Conservation (phyloP, 2,329 filamentous ascomycete genomes). For the Fragosphaeria purpurea region DNA sequence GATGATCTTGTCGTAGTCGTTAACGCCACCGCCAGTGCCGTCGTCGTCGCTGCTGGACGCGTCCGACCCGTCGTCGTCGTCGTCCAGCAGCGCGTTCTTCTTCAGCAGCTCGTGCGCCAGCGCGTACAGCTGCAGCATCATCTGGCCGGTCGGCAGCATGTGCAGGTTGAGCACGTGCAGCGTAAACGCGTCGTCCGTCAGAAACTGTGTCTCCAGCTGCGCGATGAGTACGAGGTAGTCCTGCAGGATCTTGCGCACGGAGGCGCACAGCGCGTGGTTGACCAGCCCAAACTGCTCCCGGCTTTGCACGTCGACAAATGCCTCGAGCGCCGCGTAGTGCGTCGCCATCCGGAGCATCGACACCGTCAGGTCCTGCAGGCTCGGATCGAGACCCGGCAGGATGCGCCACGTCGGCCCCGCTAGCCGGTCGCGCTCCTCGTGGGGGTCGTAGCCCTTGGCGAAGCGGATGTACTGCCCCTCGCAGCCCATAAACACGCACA, state of each 20-base stretch:
- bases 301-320: constrained; percentile 90
- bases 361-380: constrained; percentile 72
- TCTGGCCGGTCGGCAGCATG: constrained; percentile 79
- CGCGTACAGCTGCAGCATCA: constrained; percentile 82
- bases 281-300: constrained; percentile 87
- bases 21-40: constrained; percentile 62
- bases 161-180: constrained; percentile 89
- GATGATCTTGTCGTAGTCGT: constrained; percentile 87
- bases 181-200: constrained; percentile 83
- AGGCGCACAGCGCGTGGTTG: constrained; percentile 92
- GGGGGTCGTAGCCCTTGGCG: constrained; percentile 69
- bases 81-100: constrained; percentile 78
- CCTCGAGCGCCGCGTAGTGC: constrained; percentile 82
- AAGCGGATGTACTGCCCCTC: constrained; percentile 97
- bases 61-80: constrained; percentile 59
- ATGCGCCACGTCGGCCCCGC: constrained; percentile 74
- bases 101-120: constrained; percentile 80
- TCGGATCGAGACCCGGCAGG: constrained; percentile 76
- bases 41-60: constrained; percentile 63
- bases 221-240: constrained; percentile 90
- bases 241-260: constrained; percentile 80
- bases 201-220: constrained; percentile 84
- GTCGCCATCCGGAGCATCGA: constrained; percentile 92
- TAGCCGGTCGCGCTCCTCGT: constrained; percentile 76
- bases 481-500: constrained; percentile 96